Evolutionary conservation across 345 rosid species (phyloP), one percentile per base, ranked within the genome.

Genomic region (Rhodamnia rubescens): DNA sequence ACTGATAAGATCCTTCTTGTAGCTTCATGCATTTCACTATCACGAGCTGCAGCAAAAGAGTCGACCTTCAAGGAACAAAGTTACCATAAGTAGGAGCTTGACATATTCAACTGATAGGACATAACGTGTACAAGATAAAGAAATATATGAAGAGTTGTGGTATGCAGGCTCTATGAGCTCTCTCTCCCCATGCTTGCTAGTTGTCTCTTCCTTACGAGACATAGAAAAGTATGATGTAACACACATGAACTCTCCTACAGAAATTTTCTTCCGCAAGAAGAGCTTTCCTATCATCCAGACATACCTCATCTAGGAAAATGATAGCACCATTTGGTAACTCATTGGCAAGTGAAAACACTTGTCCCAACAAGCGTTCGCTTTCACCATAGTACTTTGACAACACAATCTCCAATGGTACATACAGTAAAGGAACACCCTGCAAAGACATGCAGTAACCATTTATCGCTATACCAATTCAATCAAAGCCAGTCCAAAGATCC

Each of bases 341-440:
- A 89, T 97, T 93, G 49, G 98, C 99, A 80, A 96, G 96, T 47
- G 98, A 87, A 89, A 96, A 97, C 42, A 97, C 98, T 89, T 94
- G 92, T 27, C 98, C 99, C 87, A 96, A 81, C 85, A 95, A 47
- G 52, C 96, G 92, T 88, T 96, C 99, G 85, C 99, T 96, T 90
- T 97, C 99, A 80, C 99, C 98, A 61, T 95, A 97, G 90, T 92
- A 97, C 88, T 96, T 96, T 27, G 99, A 97, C 95, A 97, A 47
- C 61, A 96, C 94, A 83, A 93, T 91, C 92, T 97, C 99, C 85
- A 93, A 89, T 24, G 99, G 99, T 78, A 97, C 98, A 89, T 95
- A 96, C 54, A 97, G 89, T 86, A 97, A 89, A 2, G 98, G 99
- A 55, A 93, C 95, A 69, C 98, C 98, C 98, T 97, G 90, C 42